Conservation (phyloP, 768 basidiomycete species). For the Harrya chromipes region DNA sequence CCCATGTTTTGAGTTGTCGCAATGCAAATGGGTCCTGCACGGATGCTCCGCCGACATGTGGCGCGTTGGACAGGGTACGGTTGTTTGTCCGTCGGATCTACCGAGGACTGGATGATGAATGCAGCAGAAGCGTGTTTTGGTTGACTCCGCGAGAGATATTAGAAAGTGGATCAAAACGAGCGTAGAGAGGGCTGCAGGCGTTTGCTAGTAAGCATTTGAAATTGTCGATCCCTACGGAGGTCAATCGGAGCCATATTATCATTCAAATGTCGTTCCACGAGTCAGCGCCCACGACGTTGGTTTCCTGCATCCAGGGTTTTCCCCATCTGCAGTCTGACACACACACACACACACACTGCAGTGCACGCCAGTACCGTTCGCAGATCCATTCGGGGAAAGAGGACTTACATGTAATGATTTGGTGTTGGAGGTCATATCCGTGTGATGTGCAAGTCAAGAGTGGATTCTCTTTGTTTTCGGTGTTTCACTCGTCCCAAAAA, state of each 20-base stretch:
- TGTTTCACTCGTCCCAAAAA: slow-evolving; percentile 12
- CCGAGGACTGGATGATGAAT: slow-evolving; percentile 2
- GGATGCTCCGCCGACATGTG: neutral
- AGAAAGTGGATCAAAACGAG: slow-evolving; percentile 10
- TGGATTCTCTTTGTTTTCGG: no score
- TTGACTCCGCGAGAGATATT: slow-evolving; percentile 11
- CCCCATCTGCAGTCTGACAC: neutral
- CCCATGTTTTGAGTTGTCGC: slow-evolving; percentile 7
- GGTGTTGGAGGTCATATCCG: slow-evolving; percentile 28
- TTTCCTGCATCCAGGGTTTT: no score
- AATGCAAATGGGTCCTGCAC: slow-evolving; percentile 1
- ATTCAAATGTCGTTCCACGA: no score
- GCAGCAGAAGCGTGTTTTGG: slow-evolving; percentile 19
- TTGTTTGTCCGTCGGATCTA: slow-evolving; percentile 9
- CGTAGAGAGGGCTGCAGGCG: neutral
- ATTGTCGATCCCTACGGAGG: slow-evolving; percentile 16
- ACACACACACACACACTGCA: slow-evolving; percentile 3
- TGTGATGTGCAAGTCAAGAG: slow-evolving; percentile 4
- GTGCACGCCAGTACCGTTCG: slow-evolving; percentile 22
- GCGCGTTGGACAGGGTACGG: slow-evolving; percentile 18
- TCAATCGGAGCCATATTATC: slow-evolving; percentile 4
- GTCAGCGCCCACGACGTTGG: no score
- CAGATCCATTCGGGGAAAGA: slow-evolving; percentile 16
- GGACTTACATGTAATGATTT: slow-evolving; percentile 11
- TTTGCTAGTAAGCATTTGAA: slow-evolving; percentile 9